Base-by-base conservation (phyloP, 2,329 filamentous ascomycete species). In the Colletotrichum chrysophilum region DNA sequence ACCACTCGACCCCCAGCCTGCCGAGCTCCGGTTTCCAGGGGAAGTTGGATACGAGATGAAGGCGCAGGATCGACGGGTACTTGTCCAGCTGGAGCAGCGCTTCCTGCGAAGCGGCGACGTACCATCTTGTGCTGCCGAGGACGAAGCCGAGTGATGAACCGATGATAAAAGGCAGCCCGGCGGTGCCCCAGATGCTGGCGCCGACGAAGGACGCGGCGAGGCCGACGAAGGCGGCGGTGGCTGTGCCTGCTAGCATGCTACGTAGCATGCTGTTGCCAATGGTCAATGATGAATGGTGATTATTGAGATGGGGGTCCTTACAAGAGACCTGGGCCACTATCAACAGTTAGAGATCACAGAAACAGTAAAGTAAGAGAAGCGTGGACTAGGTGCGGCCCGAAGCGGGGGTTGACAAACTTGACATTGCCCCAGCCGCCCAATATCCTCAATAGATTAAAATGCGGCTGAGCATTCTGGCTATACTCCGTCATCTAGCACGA, bases 181-280 rank as follows among this genome's bases (percentile, higher is more conserved):
- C 77, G 4, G 78, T 80, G 38, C 78, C 78, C 77, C 78, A 80
- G 32, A 80, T 74, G 5, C 71, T 60, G 67, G 78, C 79, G 7
- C 76, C 74, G 26, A 75, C 66, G 43, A 79, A 66, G 3, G 74
- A 69, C 18, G 74, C 67, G 3, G 75, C 56, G 21, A 79, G 70
- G 14, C 79, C 79, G 4, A 77, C 28, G 16, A 77, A 71, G 4
- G 77, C 72, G 14, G 79, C 79, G 1, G 76, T 71, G 1, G 77
- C 78, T 16, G 76, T 79, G 9, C 79, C 79, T 16, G 79, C 75
- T 2, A 79, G n/a, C 74, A 80, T 77, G 65, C 79, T 79, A n/a
- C 78, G 79, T 8, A 80, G 76, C 79, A 80, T 80, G 26, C 79
- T 79, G 14, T 30, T 58, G n/a, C 9, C 4, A 2, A 10, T 32